Conservation (phyloP, 345 rosid species). For the Eucalyptus sideroxylon region DNA sequence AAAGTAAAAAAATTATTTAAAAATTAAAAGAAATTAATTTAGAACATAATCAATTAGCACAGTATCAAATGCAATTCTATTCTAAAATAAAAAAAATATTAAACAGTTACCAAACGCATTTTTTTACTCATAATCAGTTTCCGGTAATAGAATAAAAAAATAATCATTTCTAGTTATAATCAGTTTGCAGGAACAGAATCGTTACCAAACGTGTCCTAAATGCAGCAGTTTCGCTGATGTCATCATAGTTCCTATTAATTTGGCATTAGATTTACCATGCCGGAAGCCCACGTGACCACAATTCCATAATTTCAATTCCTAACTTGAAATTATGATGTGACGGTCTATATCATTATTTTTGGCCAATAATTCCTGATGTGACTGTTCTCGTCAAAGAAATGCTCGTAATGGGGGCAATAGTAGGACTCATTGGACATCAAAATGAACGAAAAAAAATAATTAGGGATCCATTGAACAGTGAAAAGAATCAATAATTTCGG, state of each 20-base stretch:
- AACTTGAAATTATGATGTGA: neutral
- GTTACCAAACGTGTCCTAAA: rapidly evolving
- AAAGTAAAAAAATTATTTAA: rapidly evolving
- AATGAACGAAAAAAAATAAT: neutral
- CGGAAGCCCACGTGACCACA: neutral
- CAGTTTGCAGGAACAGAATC: rapidly evolving
- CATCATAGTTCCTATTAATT: neutral
- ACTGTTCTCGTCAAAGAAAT: neutral
- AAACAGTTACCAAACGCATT: rapidly evolving
- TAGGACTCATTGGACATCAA: neutral
- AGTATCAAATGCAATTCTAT: too few species aligned
- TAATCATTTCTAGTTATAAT: too few species aligned
- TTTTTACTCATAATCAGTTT: rapidly evolving
- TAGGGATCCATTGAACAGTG: neutral
- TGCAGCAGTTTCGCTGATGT: neutral
- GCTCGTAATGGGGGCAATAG: neutral
- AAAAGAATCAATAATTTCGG: neutral
- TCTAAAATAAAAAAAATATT: too few species aligned
- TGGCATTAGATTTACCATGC: neutral
- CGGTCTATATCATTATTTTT: neutral
- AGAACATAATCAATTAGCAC: too few species aligned
- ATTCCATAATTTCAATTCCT: neutral
- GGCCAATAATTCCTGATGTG: neutral
- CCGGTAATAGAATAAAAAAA: too few species aligned
- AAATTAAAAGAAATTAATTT: too few species aligned